Percentiles rank a stretch among this genome's conserved stretches.
Evolutionary conservation across 148 eudicot genomes (phyloP).

Genomic region (Rhododendron griersonianum): DNA sequence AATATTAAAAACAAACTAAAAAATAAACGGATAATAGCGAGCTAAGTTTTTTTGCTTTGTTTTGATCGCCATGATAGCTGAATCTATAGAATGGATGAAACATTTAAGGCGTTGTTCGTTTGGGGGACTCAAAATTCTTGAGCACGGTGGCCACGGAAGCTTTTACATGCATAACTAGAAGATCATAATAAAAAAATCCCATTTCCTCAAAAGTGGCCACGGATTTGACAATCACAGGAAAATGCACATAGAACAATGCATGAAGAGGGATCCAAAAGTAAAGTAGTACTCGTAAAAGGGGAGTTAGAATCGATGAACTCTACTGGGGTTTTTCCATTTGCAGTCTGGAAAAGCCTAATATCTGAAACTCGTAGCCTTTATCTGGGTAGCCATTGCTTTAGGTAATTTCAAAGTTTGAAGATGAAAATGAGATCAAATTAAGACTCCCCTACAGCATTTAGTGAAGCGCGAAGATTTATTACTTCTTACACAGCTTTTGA

Average conservation of each 20-base stretch:
- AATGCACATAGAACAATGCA: not conserved
- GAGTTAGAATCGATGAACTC: not conserved
- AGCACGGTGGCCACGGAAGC: too few species aligned
- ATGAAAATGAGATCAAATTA: not conserved
- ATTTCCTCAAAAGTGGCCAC: not conserved
- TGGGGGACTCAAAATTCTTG: too few species aligned
- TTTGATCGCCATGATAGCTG: too few species aligned
- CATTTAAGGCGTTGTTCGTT: too few species aligned
- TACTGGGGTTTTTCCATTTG: conserved; percentile 7
- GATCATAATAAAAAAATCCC: not conserved
- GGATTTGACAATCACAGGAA: not conserved
- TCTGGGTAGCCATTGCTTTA: not conserved
- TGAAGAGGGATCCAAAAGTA: not conserved
- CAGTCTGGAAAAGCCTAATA: conserved; percentile 8
- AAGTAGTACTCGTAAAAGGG: not conserved
- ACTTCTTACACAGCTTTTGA: too few species aligned
- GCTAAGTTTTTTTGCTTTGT: too few species aligned
- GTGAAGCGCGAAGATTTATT: too few species aligned
- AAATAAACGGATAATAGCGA: too few species aligned
- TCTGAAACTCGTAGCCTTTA: conserved; percentile 5
- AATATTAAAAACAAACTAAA: too few species aligned
- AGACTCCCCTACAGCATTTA: not conserved
- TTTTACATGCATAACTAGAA: not conserved
- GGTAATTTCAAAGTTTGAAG: not conserved
- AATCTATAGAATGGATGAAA: too few species aligned